Base-by-base conservation (phyloP, 1,284 basidiomycete genomes). In the Cerrena zonata region DNA sequence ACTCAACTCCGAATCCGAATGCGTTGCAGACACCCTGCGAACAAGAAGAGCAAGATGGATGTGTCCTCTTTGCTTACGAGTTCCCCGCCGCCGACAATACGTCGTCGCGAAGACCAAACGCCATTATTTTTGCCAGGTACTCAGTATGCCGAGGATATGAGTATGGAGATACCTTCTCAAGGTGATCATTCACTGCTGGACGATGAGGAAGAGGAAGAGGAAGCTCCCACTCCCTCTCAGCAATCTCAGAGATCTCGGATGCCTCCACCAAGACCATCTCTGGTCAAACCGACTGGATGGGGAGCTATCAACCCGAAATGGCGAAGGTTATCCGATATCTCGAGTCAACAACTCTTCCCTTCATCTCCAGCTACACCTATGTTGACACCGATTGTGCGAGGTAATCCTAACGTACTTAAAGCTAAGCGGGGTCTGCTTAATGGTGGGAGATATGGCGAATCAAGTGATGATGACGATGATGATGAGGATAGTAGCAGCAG, bases 291-390 rank as follows among this genome's bases (percentile, higher is more conserved):
- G 21, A 12, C 13, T 36, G 34, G 43, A 11, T 56, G 62, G 57
- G 42, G n/a, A 39, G 57, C 62, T 27, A n/a, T n/a, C n/a, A 51
- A 55, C 21, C 46, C 61, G 21, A 59, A 58, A 46, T 79, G 71
- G 61, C 77, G 76, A 10, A 61, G 72, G 22, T 64, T 87, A 39
- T 76, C 79, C 5, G 75, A 80, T 43, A 69, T 87, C 48, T 70
- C 77, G 19, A 73, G 72, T 58, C 71, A 76, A 57, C 57, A 60
- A 42, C 59, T 77, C 52, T 76, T 76, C 63, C 56, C 71, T 3
- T 46, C 50, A 3, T 37, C 50, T 10, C 19, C 53, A 38, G 49
- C 47, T 12, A 47, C 55, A 4, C 43, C 50, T 25, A 40, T 42
- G 55, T 56, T 64, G 43, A 56, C 61, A 54, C 46, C 65, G 53